These are phyloP conservation scores for Yueomyces sinensis DNA, from an alignment of 805 yeast species.

Conservation along the genomic window DNA sequence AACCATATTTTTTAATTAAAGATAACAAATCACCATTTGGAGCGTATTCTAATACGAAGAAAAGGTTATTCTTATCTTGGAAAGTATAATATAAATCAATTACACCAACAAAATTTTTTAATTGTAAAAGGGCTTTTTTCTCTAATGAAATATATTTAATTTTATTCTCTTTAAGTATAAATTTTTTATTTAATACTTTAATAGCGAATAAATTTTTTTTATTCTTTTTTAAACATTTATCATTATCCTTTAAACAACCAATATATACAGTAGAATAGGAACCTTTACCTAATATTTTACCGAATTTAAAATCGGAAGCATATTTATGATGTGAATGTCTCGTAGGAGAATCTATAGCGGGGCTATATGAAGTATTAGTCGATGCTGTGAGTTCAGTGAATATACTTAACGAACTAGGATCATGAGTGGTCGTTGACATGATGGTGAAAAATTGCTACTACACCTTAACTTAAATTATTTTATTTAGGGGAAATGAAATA, in stretches of 20 bases:
- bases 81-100: slow-evolving; percentile 64
- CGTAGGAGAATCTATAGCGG: too few species aligned
- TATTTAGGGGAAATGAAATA: too few species aligned
- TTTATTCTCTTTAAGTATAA: slow-evolving; percentile 67
- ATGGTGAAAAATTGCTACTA: too few species aligned
- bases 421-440: too few species aligned
- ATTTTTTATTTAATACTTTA: slow-evolving; percentile 62
- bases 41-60: slow-evolving; percentile 69
- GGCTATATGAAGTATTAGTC: too few species aligned
- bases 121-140: slow-evolving; percentile 61
- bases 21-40: slow-evolving; percentile 64
- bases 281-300: slow-evolving; percentile 86
- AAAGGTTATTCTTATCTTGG: slow-evolving; percentile 60
- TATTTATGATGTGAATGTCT: too few species aligned
- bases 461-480: too few species aligned
- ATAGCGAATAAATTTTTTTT: slow-evolving; percentile 64
- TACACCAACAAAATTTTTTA: slow-evolving; percentile 46
- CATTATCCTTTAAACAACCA: slow-evolving; percentile 30
- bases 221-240: too few species aligned
- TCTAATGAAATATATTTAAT: slow-evolving; percentile 78
- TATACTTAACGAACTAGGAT: too few species aligned
- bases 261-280: slow-evolving; percentile 86
- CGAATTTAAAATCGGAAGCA: slow-evolving; percentile 84
- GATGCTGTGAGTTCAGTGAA: too few species aligned
- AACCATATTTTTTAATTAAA: slow-evolving; percentile 51